Base-by-base conservation (phyloP, 345 rosid genomes). In the Boechera divaricarpa region DNA sequence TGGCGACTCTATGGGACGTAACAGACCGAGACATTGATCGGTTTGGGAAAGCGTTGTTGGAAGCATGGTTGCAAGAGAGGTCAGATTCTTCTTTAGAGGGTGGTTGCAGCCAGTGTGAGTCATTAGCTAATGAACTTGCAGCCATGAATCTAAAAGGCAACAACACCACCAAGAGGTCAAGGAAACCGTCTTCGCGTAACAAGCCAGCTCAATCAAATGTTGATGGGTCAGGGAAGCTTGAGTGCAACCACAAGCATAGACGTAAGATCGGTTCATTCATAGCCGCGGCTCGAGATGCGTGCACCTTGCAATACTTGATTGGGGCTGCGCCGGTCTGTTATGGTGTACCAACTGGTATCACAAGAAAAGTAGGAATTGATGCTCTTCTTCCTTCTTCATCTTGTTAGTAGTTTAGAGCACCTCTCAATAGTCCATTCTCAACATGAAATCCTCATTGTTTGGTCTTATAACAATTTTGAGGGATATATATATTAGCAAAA, bases 321-420 rank as follows among this genome's bases (percentile, higher is more conserved):
- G 99, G 99, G 36, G 99, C 98, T n/a, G 80, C 98, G 0, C 98
- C 98, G 0, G 98, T 94, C 0, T 94, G 98, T 64, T 91, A 94
- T 52, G 98, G 98, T 28, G 95, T 94, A 58, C 97, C 97, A 4
- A 94, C 98, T 3, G 88, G 92, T 57, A 94, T 94, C 55, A 73
- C 82, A 28, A 86, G 81, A 54, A 71, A 92, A 87, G 82, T 66
- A 70, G 65, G 82, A 67, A 72, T 74, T 72, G 78, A 77, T 15
- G 70, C 70, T 63, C 44, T 57, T 70, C 70, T 21, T 36, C 62
- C 60, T 67, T 47, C 75, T 58, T 33, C 75, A 28, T 63, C 53
- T 55, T 24, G 39, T 62, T 47, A 58, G 73, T 63, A 7, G 31
- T 18, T 49, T n/a, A 10, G 53, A 32, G 62, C 55, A 57, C 29